Evolutionary conservation across 2,329 filamentous ascomycete species (phyloP).

Genomic region (Neocatenulostroma microsporum): DNA sequence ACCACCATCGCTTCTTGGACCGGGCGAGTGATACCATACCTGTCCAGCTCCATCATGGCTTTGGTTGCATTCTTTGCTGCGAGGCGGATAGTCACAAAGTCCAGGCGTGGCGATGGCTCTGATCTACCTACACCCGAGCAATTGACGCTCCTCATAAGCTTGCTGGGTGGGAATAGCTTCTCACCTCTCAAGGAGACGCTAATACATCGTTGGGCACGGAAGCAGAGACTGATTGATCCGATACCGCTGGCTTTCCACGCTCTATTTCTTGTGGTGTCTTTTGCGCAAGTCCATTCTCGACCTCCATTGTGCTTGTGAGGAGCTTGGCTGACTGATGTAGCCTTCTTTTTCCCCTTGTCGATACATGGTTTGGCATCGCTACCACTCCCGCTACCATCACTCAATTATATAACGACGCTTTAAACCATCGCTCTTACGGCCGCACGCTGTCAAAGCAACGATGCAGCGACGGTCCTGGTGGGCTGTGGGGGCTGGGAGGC

Average conservation of each 20-base stretch:
- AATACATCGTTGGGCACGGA: no score
- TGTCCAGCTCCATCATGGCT: constrained; percentile 9
- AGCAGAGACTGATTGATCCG: no score
- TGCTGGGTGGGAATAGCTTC: not conserved
- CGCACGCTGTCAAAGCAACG: not conserved
- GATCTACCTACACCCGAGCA: constrained; percentile 1
- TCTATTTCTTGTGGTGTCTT: no score
- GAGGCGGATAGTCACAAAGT: constrained; percentile 4
- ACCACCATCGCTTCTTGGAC: constrained; percentile 8
- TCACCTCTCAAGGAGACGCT: not conserved
- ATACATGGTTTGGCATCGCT: constrained; percentile 5
- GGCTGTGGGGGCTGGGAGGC: not conserved
- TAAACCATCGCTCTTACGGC: not conserved
- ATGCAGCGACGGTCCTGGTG: not conserved
- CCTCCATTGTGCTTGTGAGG: not conserved
- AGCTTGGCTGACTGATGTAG: no score
- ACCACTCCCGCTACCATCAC: not conserved
- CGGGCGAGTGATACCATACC: constrained; percentile 7
- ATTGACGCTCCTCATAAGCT: constrained; percentile 2
- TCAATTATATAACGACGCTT: not conserved
- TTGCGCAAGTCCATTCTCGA: no score
- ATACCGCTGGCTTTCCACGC: no score
- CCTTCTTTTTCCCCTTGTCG: constrained; percentile 3
- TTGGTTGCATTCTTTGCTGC: constrained; percentile 10
- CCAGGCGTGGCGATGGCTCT: constrained; percentile 1